A percentile compares a stretch with the other conserved stretches of the same genome.
Conservation (phyloP, 148 eudicot species). For the Rhododendron vialii region DNA sequence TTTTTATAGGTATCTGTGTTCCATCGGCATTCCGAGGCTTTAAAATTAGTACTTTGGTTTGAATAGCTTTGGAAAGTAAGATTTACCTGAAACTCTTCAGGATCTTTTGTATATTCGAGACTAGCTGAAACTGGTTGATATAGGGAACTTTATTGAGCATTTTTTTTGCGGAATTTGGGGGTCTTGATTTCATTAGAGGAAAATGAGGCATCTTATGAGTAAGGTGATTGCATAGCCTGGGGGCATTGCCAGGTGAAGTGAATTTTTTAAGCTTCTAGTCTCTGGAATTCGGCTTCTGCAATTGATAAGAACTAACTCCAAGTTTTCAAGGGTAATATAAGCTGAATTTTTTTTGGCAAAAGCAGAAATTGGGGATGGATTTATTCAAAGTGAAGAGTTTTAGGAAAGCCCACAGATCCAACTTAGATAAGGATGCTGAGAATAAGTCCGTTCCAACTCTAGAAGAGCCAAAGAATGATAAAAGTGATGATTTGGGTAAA, state of each 20-base stretch:
- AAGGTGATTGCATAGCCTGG: background rate
- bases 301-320: background rate
- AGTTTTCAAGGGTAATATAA: background rate
- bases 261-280: background rate
- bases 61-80: background rate
- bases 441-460: constrained; percentile 48
- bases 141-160: background rate
- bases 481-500: constrained; percentile 40
- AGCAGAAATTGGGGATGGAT: constrained; percentile 42
- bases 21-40: background rate
- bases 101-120: background rate
- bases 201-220: background rate
- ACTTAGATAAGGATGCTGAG: constrained; percentile 29
- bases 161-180: background rate
- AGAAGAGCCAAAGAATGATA: constrained; percentile 43
- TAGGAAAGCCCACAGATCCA: constrained; percentile 51
- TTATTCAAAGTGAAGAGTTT: constrained; percentile 68
- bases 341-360: background rate
- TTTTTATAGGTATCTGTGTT: background rate
- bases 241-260: background rate
- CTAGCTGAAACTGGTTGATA: background rate
- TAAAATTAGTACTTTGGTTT: background rate
- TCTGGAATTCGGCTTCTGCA: background rate
- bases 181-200: background rate
- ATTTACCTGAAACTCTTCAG: background rate